Conservation (phyloP, 2,329 filamentous ascomycete species). For the Talaromyces sp. region DNA sequence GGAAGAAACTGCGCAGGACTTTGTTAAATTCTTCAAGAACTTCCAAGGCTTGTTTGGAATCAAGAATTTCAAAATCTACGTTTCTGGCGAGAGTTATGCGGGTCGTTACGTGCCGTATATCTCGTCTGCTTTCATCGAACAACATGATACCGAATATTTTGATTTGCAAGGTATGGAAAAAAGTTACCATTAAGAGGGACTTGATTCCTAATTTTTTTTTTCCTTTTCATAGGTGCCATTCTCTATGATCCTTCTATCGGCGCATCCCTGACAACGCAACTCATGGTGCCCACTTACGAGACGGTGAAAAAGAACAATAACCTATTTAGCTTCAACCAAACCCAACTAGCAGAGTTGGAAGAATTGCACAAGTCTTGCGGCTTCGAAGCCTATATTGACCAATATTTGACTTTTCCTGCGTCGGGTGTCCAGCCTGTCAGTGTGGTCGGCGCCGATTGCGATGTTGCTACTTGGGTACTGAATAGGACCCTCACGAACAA, state of each 20-base stretch:
- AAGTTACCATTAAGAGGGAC: background rate
- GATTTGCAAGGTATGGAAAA: conserved; percentile 54
- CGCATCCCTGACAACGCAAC: conserved; percentile 26
- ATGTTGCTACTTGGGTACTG: conserved; percentile 52
- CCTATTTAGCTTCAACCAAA: conserved; percentile 41
- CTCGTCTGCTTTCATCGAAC: conserved; percentile 65
- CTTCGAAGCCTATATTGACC: conserved; percentile 40
- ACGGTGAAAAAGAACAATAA: conserved; percentile 39
- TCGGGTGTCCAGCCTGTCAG: conserved; percentile 45
- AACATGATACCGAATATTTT: conserved; percentile 62
- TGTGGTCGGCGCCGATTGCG: conserved; percentile 50
- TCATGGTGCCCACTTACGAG: conserved; percentile 32
- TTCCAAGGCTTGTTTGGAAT: conserved; percentile 66
- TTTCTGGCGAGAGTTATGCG: conserved; percentile 68
- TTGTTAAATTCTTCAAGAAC: conserved; percentile 74
- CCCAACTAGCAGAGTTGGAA: conserved; percentile 36
- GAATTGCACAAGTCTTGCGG: conserved; percentile 39
- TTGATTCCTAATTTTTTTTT: background rate
- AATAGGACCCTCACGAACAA: conserved; percentile 54
- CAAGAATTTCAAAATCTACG: conserved; percentile 64
- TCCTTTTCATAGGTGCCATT: conserved; percentile 40
- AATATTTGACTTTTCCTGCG: conserved; percentile 50
- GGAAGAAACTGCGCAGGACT: conserved; percentile 63
- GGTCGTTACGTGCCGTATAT: conserved; percentile 68
- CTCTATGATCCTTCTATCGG: conserved; percentile 65